phyloP scores from a whole-genome alignment of 768 basidiomycete species.

The Lepiota brunneoincarnata region DNA sequence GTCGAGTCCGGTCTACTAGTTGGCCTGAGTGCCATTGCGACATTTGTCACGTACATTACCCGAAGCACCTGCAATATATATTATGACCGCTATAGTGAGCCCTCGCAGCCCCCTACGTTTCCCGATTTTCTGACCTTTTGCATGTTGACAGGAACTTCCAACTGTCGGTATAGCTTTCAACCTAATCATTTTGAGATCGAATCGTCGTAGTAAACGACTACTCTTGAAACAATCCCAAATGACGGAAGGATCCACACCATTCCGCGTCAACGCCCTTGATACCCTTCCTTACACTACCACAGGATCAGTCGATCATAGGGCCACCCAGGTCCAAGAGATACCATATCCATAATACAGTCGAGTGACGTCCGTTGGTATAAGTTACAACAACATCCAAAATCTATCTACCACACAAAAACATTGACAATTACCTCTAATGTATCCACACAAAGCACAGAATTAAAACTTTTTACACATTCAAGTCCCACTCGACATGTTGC shows the following conservation, averaged over 20 bases:
- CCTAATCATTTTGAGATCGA: constrained; percentile 2
- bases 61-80: constrained; percentile 4
- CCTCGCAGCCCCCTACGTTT: no score
- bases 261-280: neutral
- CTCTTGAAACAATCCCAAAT: neutral
- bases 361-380: no score
- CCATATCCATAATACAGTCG: neutral
- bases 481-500: constrained; percentile 6
- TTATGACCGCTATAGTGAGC: constrained; percentile 4
- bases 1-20: constrained; percentile 3
- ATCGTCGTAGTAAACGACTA: constrained; percentile 1
- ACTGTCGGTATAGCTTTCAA: constrained; percentile 2
- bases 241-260: neutral
- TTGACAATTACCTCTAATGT: no score
- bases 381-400: no score
- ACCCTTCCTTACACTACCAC: neutral
- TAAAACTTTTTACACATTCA: neutral
- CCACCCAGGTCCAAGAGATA: neutral
- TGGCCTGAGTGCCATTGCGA: neutral
- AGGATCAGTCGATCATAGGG: neutral
- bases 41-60: constrained; percentile 3
- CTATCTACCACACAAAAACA: no score
- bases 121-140: no score
- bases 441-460: no score
- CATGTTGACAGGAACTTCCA: constrained; percentile 1